Evolutionary conservation across 129 eudicot genomes (phyloP), one percentile per base, ranked within the genome.

Genomic region (Scalesia atractyloides): DNA sequence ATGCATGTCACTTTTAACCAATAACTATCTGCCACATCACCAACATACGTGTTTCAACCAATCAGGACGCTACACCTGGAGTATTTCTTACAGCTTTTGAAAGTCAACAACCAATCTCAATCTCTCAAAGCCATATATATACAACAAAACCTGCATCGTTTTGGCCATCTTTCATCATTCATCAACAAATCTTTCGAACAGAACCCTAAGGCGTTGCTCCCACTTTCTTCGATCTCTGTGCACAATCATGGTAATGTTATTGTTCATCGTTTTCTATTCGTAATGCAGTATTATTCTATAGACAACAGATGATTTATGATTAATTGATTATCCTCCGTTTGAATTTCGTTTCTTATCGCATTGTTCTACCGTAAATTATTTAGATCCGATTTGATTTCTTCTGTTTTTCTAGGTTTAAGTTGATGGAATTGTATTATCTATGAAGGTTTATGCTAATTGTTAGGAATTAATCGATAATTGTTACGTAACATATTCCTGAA

Each of bases 191-290:
- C 49, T 16, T 57, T 54, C 30, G 1, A 53, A 24, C 59, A 43
- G 13, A n/a, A 63, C 36, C 37, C 33, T 51, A 9, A 53, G 16
- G 39, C 16, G 20, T 33, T 50, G 53, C 58, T 54, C 7, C 54
- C 5, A 13, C 22, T 44, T 46, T 44, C 52, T 68, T 58, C 57
- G 68, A 68, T 76, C 62, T 76, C 70, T 41, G 4, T 22, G n/a
- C 70, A 76, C 19, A 64, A 78, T 52, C 61, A 78, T 78, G 82
- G 82, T 78, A 78, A 78, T 69, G 9, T 20, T 70, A 4, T 2
- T 9, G 12, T 39, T 10, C 2, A 43, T 58, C 41, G 56, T 2
- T 26, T 26, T 30, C 34, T 30, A 30, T 30, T 30, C 34, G 20
- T 7, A 17, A 50, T 50, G 46, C 52, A 46, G 36, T 34, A 9